Evolutionary conservation across 352 stramenopile genomes (phyloP), one percentile per base, ranked within the genome.

Genomic region (Phytopythium helicoides): DNA sequence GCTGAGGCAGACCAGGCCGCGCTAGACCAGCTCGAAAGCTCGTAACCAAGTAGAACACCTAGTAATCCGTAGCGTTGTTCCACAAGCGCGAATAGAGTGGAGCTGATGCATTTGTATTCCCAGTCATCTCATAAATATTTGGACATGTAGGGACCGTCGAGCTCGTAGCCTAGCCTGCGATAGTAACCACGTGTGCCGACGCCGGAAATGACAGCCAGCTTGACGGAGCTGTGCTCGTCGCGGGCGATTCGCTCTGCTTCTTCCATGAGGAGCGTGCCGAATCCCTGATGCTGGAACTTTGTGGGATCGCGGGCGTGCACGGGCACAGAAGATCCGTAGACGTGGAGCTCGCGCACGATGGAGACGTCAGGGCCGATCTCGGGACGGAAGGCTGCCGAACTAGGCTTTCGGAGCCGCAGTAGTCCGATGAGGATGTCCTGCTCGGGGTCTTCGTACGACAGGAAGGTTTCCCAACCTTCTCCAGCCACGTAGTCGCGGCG

Each of bases 161-260:
- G 76, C 48, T 97, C 77, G 72, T 98, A 99, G 28, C 95, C 96
- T 53, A 99, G 80, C 73, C 98, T 98, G 44, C 95, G 80, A 71
- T 99, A 99, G 73, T 98, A 99, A 64, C 98, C 81, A 22, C 96
- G 77, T 42, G 95, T 98, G 18, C 96, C 95, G 31, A 99, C 96
- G 25, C 96, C 79, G 23, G 94, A 92, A 66, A 99, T 99, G 7
- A 99, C 95, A 19, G 98, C 81, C n/a, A 99, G 80, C 54, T 98
- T 98, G 56, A 90, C 62, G 15, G 89, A 97, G n/a, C 81, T 80
- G 61, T 99, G 96, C 67, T 98, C 95, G 55, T 98, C 89, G 31
- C 81, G 65, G 3, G 94, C 94, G 66, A 99, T 98, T 10, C 94
- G 74, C 77, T 99, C 96, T 6, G 96, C 96, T 54, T 99, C 95